Percentiles rank a stretch among this genome's conserved stretches.
These are phyloP conservation scores for Gentiana straminea DNA, from an alignment of 257 asterid species.

Conservation along the genomic window DNA sequence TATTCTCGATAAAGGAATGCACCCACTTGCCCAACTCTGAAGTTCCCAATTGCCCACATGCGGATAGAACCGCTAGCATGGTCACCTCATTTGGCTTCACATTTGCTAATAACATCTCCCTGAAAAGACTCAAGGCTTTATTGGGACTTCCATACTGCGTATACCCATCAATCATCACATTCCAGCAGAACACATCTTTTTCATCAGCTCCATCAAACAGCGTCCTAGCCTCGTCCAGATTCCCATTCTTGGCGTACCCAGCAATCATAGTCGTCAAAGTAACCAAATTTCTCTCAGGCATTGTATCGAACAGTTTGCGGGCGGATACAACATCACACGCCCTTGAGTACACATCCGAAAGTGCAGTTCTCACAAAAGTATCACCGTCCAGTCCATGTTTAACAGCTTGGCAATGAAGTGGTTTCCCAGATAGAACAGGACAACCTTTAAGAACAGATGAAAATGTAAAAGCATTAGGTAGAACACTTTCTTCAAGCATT, in stretches of 20 bases:
- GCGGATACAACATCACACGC: conserved; percentile 3
- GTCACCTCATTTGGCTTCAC: conserved; percentile 8
- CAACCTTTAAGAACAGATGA: conserved; percentile 8
- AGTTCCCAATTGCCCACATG: conserved; percentile 6
- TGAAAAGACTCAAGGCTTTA: conserved; percentile 6
- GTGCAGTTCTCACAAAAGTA: conserved; percentile 8
- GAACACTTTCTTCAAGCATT: conserved; percentile 3
- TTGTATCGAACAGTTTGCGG: conserved; percentile 8
- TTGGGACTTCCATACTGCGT: conserved; percentile 8
- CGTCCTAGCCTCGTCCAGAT: conserved; percentile 6
- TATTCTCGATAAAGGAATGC: conserved; percentile 8
- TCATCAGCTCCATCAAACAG: conserved; percentile 5
- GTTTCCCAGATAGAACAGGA: conserved; percentile 3
- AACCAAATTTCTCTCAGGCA: conserved; percentile 14
- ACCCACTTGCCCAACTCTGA: conserved; percentile 10
- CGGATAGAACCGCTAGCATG: conserved; percentile 3
- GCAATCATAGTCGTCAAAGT: conserved; percentile 11
- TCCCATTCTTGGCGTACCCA: conserved; percentile 9
- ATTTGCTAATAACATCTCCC: conserved; percentile 7
- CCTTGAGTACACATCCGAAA: conserved; percentile 6
- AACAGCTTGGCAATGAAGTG: conserved; percentile 7
- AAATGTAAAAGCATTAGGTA: conserved; percentile 4
- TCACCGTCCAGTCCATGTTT: conserved; percentile 5
- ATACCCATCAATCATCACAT: conserved; percentile 9
- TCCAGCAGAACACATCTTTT: conserved; percentile 8